A percentile compares a stretch with the other conserved stretches of the same genome.
Evolutionary conservation across 2,329 filamentous ascomycete genomes (phyloP).

Genomic region (Penicillium sp.): DNA sequence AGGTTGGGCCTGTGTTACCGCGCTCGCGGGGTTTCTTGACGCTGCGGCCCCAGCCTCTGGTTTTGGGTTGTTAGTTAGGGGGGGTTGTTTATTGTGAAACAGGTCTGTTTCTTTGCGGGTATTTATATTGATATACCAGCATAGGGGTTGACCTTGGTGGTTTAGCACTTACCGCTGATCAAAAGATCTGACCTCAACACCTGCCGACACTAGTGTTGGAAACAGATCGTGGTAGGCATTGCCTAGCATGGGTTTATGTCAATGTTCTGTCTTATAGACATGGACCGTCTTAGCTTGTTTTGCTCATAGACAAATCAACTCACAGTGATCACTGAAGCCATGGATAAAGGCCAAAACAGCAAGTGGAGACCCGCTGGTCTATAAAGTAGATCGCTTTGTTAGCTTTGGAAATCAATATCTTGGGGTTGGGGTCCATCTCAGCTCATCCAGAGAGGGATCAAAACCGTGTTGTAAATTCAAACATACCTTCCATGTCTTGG

Average conservation of each 20-base stretch:
- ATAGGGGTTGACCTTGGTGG: background rate
- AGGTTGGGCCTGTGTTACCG: conserved; percentile 73
- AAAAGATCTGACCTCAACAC: conserved; percentile 74
- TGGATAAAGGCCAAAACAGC: conserved; percentile 82
- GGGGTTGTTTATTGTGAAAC: too few relatives aligned
- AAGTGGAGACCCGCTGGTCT: conserved; percentile 40
- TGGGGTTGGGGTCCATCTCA: background rate
- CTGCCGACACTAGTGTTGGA: conserved; percentile 64
- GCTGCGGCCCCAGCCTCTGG: conserved; percentile 75
- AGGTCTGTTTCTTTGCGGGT: background rate
- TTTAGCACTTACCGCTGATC: conserved; percentile 63
- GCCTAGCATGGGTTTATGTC: conserved; percentile 42
- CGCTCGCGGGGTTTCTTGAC: conserved; percentile 61
- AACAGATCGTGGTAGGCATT: conserved; percentile 76
- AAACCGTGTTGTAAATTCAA: background rate
- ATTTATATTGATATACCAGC: background rate
- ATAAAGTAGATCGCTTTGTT: background rate
- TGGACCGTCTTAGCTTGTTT: background rate
- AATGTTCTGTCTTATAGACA: background rate
- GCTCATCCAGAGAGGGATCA: background rate
- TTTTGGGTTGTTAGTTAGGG: background rate
- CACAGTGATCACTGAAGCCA: conserved; percentile 81
- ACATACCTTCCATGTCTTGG: conserved; percentile 62
- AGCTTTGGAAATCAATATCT: background rate
- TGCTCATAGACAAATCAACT: conserved; percentile 10